Evolutionary conservation across 78 protist genomes (phyloP), one percentile per base, ranked within the genome.

Genomic region (Polysphondylium violaceum): DNA sequence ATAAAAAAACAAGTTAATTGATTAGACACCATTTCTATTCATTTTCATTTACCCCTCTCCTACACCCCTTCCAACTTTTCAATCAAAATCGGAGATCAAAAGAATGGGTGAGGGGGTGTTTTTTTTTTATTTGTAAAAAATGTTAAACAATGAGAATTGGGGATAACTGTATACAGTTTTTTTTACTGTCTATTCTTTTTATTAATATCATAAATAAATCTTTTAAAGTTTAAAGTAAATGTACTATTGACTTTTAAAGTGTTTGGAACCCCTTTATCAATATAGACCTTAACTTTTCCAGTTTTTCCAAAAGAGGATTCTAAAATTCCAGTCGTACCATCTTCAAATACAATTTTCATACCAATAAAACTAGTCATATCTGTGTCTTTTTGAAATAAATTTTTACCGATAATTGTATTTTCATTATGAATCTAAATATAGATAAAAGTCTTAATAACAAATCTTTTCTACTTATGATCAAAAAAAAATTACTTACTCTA

Each of bases 251-350:
- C 16, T 55, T 67, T 78, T 23, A 78, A 14, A 27, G 76, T 35
- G 8, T 51, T 25, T 8, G 69, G 1, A 23, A 25, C 11, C 2
- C 21, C 71, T 25, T 38, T 60, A 4, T 56, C 25, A 11, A 64
- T 16, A 36, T 60, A 50, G 8, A 93, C 91, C 25, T 81, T 85
- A 68, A 87, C 87, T 76, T 97, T 96, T 3, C 98, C 98, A 85
- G 93, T 56, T 40, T 95, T 88, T 9, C 99, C 99, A 51, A 97
- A 97, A 19, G 95, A n/a, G 2, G 94, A 86, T 17, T 95, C 97
- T 40, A 97, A 86, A 11, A 25, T 3, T 33, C 98, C 99, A 29
- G 4, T 55, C 3, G 2, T 60, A 36, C 93, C 93, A 61, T 85
- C 77, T 41, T 92, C 77, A 35, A 86, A 71, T 27, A 9, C 21